Base-by-base conservation (phyloP, 805 yeast species). In the Myxozyma kluyveri region DNA sequence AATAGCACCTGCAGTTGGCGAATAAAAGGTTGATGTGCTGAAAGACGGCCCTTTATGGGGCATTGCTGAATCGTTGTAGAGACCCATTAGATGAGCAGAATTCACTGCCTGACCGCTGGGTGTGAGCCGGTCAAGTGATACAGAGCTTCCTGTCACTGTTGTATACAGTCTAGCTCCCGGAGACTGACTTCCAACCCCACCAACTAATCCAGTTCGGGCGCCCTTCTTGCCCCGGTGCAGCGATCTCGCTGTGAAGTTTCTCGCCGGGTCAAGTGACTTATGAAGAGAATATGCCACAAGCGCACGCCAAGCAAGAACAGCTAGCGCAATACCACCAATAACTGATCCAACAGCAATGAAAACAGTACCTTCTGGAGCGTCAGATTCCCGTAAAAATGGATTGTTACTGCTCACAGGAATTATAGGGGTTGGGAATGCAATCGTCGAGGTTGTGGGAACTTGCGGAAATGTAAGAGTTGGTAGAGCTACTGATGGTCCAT, bases 291-390 rank as follows among this genome's bases (percentile, higher is more conserved):
- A 56, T 12, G 79, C 76, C 38, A 74, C 70, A 22, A 78, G 65
- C 21, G 77, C 61, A 59, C 83, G 79, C 77, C 84, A 82, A 12
- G 74, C 57, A 9, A 77, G 57, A 36, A 84, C 72, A 1, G 74
- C 75, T 2, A 83, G 56, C 19, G 82, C 67, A 3, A 85, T 69
- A 35, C 80, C 81, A 0, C 83, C 86, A 3, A 83, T 80, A 35
- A 83, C 73, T 9, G 84, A 73, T 1, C 95, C 96, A 39, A 87
- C 84, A 0, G 86, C 84, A 46, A 88, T 88, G 69, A 87, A 88
- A 2, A 88, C 89, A 0, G 93, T 84, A 1, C 96, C 96, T 42
- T 79, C 75, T 1, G 89, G 87, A 42, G 75, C 72, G 19, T 64
- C 64, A 4, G 81, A 68, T 42, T 71, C 67, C 59, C 76, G 68